These are phyloP conservation scores for Phyllostachys edulis DNA, from an alignment of 176 grass and related monocot genomes.

Conservation along the genomic window DNA sequence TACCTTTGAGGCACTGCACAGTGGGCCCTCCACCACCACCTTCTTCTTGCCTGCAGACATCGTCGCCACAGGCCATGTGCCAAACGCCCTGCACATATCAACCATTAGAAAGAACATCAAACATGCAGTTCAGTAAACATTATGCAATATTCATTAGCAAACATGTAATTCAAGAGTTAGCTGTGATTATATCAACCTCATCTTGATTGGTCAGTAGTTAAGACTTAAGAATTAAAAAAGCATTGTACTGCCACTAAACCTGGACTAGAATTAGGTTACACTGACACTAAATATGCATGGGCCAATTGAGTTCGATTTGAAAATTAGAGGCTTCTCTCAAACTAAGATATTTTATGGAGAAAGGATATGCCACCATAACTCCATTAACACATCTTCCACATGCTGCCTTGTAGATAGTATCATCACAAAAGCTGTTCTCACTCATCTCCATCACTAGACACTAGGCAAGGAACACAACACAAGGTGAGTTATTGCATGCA, in stretches of 20 bases:
- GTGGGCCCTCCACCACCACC: conserved; percentile 73
- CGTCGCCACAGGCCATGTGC: conserved; percentile 86
- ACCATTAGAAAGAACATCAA: conserved; percentile 12
- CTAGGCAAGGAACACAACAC: conserved; percentile 24
- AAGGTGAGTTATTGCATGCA: conserved; percentile 37
- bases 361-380: not conserved
- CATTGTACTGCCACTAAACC: not conserved
- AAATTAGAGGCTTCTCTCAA: conserved; percentile 2
- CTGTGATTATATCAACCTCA: not conserved
- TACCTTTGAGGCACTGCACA: conserved; percentile 75
- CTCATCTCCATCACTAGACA: conserved; percentile 20
- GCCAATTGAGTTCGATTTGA: conserved; percentile 1
- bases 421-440: conserved; percentile 6
- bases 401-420: conserved; percentile 9
- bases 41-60: conserved; percentile 58
- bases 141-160: not conserved
- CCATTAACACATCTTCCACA: conserved; percentile 25
- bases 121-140: conserved; percentile 2
- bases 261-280: conserved; percentile 24
- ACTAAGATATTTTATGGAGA: conserved; percentile 23
- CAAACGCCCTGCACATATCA: conserved; percentile 67
- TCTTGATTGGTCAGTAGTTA: conserved; percentile 2
- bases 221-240: not conserved
- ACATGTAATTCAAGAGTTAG: not conserved
- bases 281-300: not conserved